Evolutionary conservation across 345 rosid genomes (phyloP).

Genomic region (Cardamine chenopodiifolia): DNA sequence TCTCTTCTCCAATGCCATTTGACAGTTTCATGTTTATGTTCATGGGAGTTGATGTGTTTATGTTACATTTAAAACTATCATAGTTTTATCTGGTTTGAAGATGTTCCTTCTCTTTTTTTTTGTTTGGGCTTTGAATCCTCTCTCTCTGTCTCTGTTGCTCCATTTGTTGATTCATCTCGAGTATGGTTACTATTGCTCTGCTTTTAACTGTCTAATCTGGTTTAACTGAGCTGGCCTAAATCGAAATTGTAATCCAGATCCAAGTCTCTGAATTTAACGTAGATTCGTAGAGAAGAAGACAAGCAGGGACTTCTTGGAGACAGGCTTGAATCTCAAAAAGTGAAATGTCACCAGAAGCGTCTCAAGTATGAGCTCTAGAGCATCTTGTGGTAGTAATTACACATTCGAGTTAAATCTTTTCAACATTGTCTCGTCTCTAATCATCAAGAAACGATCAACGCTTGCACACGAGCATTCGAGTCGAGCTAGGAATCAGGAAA

Average conservation of each 20-base stretch:
- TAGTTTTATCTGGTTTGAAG: constrained; percentile 38
- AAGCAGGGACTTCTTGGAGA: no score
- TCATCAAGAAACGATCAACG: no score
- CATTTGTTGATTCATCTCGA: background rate
- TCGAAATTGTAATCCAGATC: background rate
- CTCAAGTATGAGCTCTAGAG: no score
- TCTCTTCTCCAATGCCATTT: constrained; percentile 35
- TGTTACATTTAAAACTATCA: constrained; percentile 37
- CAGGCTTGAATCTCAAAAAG: no score
- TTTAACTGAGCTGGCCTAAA: background rate
- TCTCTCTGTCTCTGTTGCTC: background rate
- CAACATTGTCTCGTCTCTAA: no score
- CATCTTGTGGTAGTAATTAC: no score
- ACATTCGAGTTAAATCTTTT: no score
- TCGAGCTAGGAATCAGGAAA: no score
- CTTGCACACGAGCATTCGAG: no score
- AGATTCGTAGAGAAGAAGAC: background rate
- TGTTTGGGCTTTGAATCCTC: background rate
- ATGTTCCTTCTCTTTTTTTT: background rate
- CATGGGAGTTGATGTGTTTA: constrained; percentile 40
- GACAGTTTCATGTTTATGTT: constrained; percentile 45
- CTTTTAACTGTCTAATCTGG: background rate
- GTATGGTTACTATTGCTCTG: background rate
- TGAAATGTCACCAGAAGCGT: no score
- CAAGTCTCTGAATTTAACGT: background rate